Evolutionary conservation across 768 basidiomycete species (phyloP), one percentile per base, ranked within the genome.

Genomic region (Lactifluus subvellereus): DNA sequence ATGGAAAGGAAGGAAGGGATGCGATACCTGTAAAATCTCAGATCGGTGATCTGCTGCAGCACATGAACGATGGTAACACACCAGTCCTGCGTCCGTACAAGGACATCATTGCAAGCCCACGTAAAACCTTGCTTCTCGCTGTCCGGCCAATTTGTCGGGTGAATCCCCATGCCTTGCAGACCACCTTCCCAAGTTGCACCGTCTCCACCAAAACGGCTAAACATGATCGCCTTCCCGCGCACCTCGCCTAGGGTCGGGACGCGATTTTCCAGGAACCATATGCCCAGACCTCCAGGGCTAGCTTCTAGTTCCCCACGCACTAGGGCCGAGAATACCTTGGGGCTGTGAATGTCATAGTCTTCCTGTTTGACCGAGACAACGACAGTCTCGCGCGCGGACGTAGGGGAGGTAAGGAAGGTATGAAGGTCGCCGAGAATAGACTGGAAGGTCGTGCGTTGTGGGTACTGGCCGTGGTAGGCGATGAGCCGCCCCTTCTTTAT

Each of bases 301-400:
- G 69, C 69, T 27, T 74, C 71, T 30, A 96, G 87, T 59, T 86
- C 88, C 47, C 83, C 76, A 40, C 80, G 82, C 9, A 94, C 88
- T 10, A 85, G 73, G 35, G 72, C 67, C 2, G 89, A 89, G 73
- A 95, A 94, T 6, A 75, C 60, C 1, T 72, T 67, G 0, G 77
- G 71, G 4, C 82, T 76, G 0, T 80, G 78, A 20, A 68, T 72
- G 6, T 77, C 71, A 60, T 78, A 84, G 67, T 91, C 88, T 72
- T 98, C 94, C 71, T 95, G 89, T 73, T 96, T 95, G 71, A 98
- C 82, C 16, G 87, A 94, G 77, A 95, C 84, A 33, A 97, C 82
- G 40, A 97, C 72, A 0, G 89, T 89, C 73, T 96, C 94, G 33
- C 77, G 79, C 9, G 75, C 77, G 1, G 89, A 82, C 4, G 68